Conservation (phyloP, 441 rosid species). For the Populus hybrid region DNA sequence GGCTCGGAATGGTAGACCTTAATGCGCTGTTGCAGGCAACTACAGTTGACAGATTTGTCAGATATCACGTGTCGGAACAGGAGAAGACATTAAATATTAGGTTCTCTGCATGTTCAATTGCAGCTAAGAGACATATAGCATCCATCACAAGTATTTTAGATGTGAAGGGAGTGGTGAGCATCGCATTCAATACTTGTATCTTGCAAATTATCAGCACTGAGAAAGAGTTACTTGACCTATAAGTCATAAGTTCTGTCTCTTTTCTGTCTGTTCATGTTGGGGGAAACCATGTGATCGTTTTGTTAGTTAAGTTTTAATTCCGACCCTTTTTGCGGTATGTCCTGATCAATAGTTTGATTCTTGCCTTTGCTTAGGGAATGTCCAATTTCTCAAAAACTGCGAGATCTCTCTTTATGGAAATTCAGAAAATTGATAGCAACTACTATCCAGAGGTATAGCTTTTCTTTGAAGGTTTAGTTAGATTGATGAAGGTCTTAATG, state of each 20-base stretch:
- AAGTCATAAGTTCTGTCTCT: background rate
- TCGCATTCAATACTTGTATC: background rate
- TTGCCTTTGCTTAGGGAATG: slow-evolving; percentile 45
- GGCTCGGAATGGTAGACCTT: slow-evolving; percentile 56
- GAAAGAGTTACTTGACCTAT: background rate
- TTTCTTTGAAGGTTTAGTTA: background rate
- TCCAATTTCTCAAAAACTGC: slow-evolving; percentile 68
- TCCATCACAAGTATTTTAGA: slow-evolving; percentile 58
- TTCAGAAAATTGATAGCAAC: slow-evolving; percentile 64
- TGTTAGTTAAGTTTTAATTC: background rate
- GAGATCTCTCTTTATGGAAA: slow-evolving; percentile 53
- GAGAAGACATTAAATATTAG: slow-evolving; percentile 52
- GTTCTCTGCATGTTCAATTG: slow-evolving; percentile 55
- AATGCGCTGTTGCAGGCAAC: slow-evolving; percentile 44
- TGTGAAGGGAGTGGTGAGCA: slow-evolving; percentile 59
- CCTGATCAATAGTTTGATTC: slow-evolving; percentile 14
- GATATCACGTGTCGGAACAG: slow-evolving; percentile 55
- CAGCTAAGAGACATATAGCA: slow-evolving; percentile 51
- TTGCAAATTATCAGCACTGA: background rate
- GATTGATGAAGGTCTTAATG: too few relatives aligned
- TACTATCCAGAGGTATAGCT: slow-evolving; percentile 61
- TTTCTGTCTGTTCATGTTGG: too few relatives aligned
- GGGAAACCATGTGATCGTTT: too few relatives aligned
- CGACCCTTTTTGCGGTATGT: slow-evolving; percentile 1
- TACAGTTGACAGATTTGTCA: slow-evolving; percentile 42